Base-by-base conservation (phyloP, 1,284 basidiomycete species). In the Cryptococcus sp. region DNA sequence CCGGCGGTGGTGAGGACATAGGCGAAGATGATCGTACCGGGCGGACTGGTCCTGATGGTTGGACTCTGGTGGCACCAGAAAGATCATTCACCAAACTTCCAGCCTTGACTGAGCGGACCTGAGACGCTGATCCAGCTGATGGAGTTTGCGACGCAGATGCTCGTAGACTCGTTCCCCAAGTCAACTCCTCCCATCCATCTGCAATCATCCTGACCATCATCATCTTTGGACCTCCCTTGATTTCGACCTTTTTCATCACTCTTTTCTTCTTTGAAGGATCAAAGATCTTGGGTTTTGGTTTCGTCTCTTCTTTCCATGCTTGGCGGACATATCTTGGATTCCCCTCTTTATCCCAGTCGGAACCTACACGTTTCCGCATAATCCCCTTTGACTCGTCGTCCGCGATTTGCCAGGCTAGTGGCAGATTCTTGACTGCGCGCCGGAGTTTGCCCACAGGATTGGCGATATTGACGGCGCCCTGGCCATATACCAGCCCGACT, bases 121-220 rank as follows among this genome's bases (percentile, higher is more conserved):
- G 18, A 14, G 18, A 16, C 7, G 36, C 36, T 14, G 36, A 19
- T 39, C 36, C 36, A 16, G 36, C 14, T 4, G 36, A n/a, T 14
- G 9, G 32, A 34, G 4, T 11, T 28, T 28, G 28, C 11, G 28
- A 11, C 11, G 4, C 5, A 28, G 4, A 11, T 28, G 28, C 28
- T 5, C 28, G 28, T 11, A 28, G 5, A 39, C 18, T 39, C 4
- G 36, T 39, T 7, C 36, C 16, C 62, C 62, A 64, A 2, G 28
- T 37, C 21, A 67, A 25, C 18, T 32, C 48, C 32, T 60, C 56
- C 68, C 68, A 70, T 21, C 57, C 41, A 10, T 56, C 53, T 32
- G 54, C 49, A n/a, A 67, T 61, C 58, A 67, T 58, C 22, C 68
- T 54, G 11, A 70, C 66, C 48, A 70, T 46, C 68, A 70, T 68